These are phyloP conservation scores for Mesembryanthemum crystallinum DNA, from an alignment of 148 eudicot species.

Conservation along the genomic window DNA sequence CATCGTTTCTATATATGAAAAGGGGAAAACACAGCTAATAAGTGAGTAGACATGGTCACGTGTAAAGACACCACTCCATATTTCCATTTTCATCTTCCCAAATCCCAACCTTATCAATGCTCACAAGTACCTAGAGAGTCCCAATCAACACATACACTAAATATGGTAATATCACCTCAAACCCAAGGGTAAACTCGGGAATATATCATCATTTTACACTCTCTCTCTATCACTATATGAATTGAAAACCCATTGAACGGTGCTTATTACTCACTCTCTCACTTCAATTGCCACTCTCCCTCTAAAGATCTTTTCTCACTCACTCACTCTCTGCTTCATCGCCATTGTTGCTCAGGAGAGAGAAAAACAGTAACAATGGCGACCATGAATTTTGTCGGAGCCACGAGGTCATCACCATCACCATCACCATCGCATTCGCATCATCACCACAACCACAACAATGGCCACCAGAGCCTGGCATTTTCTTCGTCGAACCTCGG, in stretches of 20 bases:
- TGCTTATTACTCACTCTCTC: constrained; percentile 6
- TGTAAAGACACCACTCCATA: background rate
- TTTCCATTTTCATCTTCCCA: background rate
- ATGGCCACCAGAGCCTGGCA: constrained; percentile 27
- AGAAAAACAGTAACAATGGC: constrained; percentile 9
- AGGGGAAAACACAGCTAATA: too few relatives aligned
- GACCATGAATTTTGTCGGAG: constrained; percentile 50
- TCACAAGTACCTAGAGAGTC: constrained; percentile 11
- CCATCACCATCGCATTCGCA: background rate
- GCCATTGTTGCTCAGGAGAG: background rate
- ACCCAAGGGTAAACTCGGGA: background rate
- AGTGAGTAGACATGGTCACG: background rate
- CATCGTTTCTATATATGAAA: too few relatives aligned
- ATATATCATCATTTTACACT: background rate
- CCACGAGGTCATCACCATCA: constrained; percentile 14
- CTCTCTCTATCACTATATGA: background rate
- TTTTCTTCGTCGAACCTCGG: constrained; percentile 49
- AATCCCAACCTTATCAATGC: background rate
- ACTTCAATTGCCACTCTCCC: background rate
- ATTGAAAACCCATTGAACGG: background rate
- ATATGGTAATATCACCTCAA: background rate
- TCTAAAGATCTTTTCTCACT: background rate
- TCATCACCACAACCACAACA: background rate
- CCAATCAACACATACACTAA: background rate
- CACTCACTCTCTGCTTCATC: background rate